Evolutionary conservation across 768 basidiomycete genomes (phyloP), one percentile per base, ranked within the genome.

Genomic region (Pisolithus sp.): DNA sequence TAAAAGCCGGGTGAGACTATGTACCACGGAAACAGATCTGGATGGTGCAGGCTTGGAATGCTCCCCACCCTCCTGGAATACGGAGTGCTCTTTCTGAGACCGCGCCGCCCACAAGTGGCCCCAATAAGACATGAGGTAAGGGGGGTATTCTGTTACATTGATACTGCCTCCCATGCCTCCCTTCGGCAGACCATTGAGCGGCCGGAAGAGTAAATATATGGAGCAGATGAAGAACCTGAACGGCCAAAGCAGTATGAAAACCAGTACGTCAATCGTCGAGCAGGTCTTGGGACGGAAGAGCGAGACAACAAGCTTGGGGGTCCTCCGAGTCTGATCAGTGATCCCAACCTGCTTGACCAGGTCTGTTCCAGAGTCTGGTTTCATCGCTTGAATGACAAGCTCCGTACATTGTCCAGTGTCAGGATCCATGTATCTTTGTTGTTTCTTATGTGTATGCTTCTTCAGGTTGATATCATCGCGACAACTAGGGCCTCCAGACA

Each of bases 71-170:
- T 17, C 48, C 42, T 7, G 51, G 20, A 23, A 57, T 2, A 41
- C 30, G 9, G 60, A 61, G 42, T 56, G 28, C 12, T 61, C 60
- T 37, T 26, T 61, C 3, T 23, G 20, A 5, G 60, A 61, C 18
- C 60, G 60, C 5, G 60, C 57, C n/a, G 60, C 53, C 59, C 59
- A 61, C 34, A 61, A 38, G 26, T 61, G 60, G 3, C 57, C 48
- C 28, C 39, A 53, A 48, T 53, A 61, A 2, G 52, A 41, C 5
- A 54, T 48, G 12, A 21, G 31, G 15, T 58, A 61, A 9, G 34
- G 2, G 4, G 47, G 48, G 48, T 50, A 50, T 12, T 46, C 40
- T 7, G 53, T 54, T 7, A 37, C 55, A 18, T 51, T 48, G 41
- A 17, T 13, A 17, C 13, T 28, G 1, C 6, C 50, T 28, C 9